phyloP scores from a whole-genome alignment of 768 basidiomycete species.

The Panus rudis region DNA sequence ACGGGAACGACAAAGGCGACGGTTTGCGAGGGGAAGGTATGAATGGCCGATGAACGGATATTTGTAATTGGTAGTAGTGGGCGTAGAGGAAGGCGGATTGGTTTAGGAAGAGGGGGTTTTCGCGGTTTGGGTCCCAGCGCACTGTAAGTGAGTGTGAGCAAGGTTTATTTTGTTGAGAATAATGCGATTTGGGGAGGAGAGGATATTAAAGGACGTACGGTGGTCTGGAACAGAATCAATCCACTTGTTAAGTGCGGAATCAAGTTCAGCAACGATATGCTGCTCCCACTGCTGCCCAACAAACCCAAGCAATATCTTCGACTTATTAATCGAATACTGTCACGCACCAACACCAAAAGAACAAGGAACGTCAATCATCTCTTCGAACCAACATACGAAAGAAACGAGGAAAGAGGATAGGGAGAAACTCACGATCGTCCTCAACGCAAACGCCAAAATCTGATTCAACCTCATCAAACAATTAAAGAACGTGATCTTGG shows the following conservation, averaged over 20 bases:
- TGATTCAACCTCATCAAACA: slow-evolving; percentile 58
- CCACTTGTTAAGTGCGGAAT: slow-evolving; percentile 69
- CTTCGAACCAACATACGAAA: not conserved
- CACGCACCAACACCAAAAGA: not conserved
- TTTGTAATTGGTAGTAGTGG: slow-evolving; percentile 52
- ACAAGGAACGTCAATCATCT: slow-evolving; percentile 1
- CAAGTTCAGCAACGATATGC: slow-evolving; percentile 59
- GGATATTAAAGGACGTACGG: slow-evolving; percentile 33
- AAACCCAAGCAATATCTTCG: slow-evolving; percentile 46
- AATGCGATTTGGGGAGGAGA: not conserved
- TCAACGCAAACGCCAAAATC: slow-evolving; percentile 61
- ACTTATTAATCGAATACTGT: slow-evolving; percentile 69
- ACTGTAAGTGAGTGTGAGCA: slow-evolving; percentile 22
- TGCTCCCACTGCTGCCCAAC: slow-evolving; percentile 47
- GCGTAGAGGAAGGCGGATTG: slow-evolving; percentile 55
- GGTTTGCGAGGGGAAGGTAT: slow-evolving; percentile 37
- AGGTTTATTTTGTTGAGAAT: too few relatives aligned
- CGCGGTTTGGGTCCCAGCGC: slow-evolving; percentile 38
- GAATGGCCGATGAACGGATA: slow-evolving; percentile 47
- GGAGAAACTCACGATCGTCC: slow-evolving; percentile 61
- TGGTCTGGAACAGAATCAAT: slow-evolving; percentile 60
- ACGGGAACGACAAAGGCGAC: slow-evolving; percentile 36
- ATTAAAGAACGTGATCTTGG: slow-evolving; percentile 54
- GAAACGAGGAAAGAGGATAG: slow-evolving; percentile 8
- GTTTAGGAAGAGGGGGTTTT: slow-evolving; percentile 36